Evolutionary conservation across 1,284 basidiomycete species (phyloP).

Genomic region (Mycosarcoma mackinlayi): DNA sequence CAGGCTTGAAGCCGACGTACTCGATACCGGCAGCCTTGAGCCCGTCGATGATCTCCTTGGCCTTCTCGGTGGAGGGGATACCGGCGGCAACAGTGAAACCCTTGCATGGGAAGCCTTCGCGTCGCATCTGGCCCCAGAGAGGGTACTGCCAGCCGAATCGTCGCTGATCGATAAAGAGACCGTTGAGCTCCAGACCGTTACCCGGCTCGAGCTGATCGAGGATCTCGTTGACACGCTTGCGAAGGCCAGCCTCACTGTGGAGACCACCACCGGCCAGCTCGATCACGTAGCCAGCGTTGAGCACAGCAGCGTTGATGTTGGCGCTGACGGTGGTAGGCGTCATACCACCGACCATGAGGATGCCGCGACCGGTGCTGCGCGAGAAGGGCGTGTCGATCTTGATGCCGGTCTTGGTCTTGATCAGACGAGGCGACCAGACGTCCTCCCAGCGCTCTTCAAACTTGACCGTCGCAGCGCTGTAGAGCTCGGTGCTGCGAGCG

Average conservation of each 20-base stretch:
- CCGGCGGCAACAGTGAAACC: slow-evolving; percentile 98
- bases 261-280: slow-evolving; percentile 98
- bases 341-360: slow-evolving; percentile 99
- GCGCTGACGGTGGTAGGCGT: slow-evolving; percentile 63
- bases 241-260: slow-evolving; percentile 88
- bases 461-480: slow-evolving; percentile 76
- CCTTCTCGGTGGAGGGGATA: slow-evolving; percentile 91
- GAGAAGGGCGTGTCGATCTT: slow-evolving; percentile 91
- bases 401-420: slow-evolving; percentile 75
- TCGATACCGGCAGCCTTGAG: slow-evolving; percentile 85
- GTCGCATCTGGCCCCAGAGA: slow-evolving; percentile 95
- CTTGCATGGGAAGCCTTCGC: slow-evolving; percentile 93
- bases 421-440: slow-evolving; percentile 84
- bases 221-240: slow-evolving; percentile 77
- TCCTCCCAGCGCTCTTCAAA: slow-evolving; percentile 90
- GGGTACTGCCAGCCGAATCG: slow-evolving; percentile 96
- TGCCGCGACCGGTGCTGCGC: slow-evolving; percentile 91
- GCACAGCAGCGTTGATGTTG: slow-evolving; percentile 74
- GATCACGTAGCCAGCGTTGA: slow-evolving; percentile 93
- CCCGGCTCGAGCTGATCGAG: slow-evolving; percentile 54
- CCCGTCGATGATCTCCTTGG: slow-evolving; percentile 87
- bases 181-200: slow-evolving; percentile 84
- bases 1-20: slow-evolving; percentile 96
- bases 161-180: slow-evolving; percentile 97
- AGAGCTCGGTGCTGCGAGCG: slow-evolving; percentile 69